These are phyloP conservation scores for Cutaneotrichosporon cavernicola DNA, from an alignment of 1,284 basidiomycete genomes.

Conservation along the genomic window DNA sequence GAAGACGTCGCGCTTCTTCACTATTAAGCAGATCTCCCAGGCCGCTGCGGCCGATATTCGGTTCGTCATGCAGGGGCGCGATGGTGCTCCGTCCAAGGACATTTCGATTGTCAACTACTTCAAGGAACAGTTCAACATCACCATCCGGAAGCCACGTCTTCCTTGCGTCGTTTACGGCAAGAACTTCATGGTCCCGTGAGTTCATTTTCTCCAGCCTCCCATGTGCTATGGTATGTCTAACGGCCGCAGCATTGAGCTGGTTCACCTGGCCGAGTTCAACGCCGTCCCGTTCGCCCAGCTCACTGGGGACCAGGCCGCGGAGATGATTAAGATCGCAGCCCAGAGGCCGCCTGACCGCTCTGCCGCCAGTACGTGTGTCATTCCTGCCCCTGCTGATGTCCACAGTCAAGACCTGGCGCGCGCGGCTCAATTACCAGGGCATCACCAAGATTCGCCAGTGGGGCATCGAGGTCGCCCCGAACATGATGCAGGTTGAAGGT, in stretches of 20 bases:
- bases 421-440: constrained; percentile 40
- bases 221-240: constrained; percentile 12
- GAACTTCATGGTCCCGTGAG: constrained; percentile 51
- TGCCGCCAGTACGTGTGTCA: constrained; percentile 33
- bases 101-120: constrained; percentile 49
- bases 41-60: constrained; percentile 40
- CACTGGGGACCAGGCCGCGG: constrained; percentile 47
- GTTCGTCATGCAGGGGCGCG: constrained; percentile 42
- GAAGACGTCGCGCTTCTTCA: constrained; percentile 36
- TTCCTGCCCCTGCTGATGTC: constrained; percentile 11
- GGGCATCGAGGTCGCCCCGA: constrained; percentile 49
- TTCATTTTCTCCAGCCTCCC: neutral
- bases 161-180: constrained; percentile 50
- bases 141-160: constrained; percentile 43
- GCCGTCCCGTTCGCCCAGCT: constrained; percentile 34
- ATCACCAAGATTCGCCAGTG: constrained; percentile 50
- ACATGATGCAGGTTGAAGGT: constrained; percentile 46
- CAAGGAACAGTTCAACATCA: constrained; percentile 46
- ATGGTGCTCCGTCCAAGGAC: constrained; percentile 40
- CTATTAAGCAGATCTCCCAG: constrained; percentile 39
- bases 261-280: constrained; percentile 47
- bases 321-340: constrained; percentile 54
- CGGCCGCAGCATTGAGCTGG: constrained; percentile 45
- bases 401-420: constrained; percentile 46
- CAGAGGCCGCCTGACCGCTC: constrained; percentile 47